Percentiles rank a stretch among this genome's conserved stretches.
Evolutionary conservation across 2,329 filamentous ascomycete genomes (phyloP).

Genomic region (Ophiocordyceps camponoti-floridani): DNA sequence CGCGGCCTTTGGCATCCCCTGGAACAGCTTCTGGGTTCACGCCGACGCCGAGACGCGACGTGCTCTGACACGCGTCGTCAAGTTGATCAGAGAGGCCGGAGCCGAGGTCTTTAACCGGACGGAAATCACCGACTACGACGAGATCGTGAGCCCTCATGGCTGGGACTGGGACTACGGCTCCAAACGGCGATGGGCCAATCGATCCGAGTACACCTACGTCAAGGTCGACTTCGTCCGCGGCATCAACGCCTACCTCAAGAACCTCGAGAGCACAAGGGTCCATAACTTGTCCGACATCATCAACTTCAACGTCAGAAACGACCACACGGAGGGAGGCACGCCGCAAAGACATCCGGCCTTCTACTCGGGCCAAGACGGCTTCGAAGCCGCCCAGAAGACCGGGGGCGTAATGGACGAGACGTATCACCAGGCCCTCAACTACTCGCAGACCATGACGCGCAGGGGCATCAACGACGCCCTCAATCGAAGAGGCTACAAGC

Average conservation of each 20-base stretch:
- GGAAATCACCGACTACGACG: constrained; percentile 45
- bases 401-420: constrained; percentile 44
- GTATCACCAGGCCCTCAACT: constrained; percentile 49
- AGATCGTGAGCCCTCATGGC: constrained; percentile 44
- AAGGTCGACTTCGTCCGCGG: constrained; percentile 53
- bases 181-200: constrained; percentile 44
- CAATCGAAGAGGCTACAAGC: constrained; percentile 12
- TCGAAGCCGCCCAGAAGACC: constrained; percentile 42
- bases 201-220: constrained; percentile 56
- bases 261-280: constrained; percentile 42
- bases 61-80: constrained; percentile 27
- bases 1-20: constrained; percentile 47
- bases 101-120: constrained; percentile 52
- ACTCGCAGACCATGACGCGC: constrained; percentile 39
- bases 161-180: constrained; percentile 59
- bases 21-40: constrained; percentile 52
- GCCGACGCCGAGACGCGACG: constrained; percentile 36
- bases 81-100: constrained; percentile 38
- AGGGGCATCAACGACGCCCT: constrained; percentile 55
- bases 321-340: constrained; percentile 47
- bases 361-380: constrained; percentile 52
- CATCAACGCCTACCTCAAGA: constrained; percentile 42
- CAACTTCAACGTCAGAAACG: constrained; percentile 43
- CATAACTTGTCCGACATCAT: constrained; percentile 47
- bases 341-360: constrained; percentile 46